These are phyloP conservation scores for Kluyveromyces nonfermentans DNA, from an alignment of 805 yeast genomes.

Conservation along the genomic window DNA sequence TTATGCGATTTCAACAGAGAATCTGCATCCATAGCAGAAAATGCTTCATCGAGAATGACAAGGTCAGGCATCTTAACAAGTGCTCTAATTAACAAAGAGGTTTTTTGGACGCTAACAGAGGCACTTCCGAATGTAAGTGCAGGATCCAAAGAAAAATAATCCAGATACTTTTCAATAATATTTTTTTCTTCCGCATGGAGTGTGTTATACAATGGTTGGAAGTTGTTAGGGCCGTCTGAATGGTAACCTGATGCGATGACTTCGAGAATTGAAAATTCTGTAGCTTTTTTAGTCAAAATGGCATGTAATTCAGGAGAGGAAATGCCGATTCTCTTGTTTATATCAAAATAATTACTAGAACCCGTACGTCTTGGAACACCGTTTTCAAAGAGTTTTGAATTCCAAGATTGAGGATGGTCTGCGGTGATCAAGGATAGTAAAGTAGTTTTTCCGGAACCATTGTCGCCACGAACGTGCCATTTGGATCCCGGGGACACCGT, in stretches of 20 bases:
- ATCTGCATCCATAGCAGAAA: constrained; percentile 76
- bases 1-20: constrained; percentile 47
- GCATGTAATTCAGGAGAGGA: constrained; percentile 91
- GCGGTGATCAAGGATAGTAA: constrained; percentile 75
- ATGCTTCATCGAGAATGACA: constrained; percentile 82
- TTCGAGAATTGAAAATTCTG: constrained; percentile 40
- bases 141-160: constrained; percentile 35
- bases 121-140: constrained; percentile 40
- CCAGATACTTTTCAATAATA: constrained; percentile 37
- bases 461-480: constrained; percentile 85
- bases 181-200: constrained; percentile 27
- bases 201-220: constrained; percentile 36
- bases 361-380: constrained; percentile 61
- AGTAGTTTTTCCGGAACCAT: constrained; percentile 93
- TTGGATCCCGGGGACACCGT: constrained; percentile 58
- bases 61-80: constrained; percentile 68
- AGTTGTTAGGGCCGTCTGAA: constrained; percentile 46
- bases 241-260: constrained; percentile 65
- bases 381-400: constrained; percentile 57
- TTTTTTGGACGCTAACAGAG: constrained; percentile 65
- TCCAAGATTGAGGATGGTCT: constrained; percentile 97
- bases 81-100: constrained; percentile 67
- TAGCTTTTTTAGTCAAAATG: constrained; percentile 48
- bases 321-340: constrained; percentile 72
- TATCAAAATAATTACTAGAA: constrained; percentile 60